Evolutionary conservation across 306 rosid genomes (phyloP).

Genomic region (Crotalaria pallida): DNA sequence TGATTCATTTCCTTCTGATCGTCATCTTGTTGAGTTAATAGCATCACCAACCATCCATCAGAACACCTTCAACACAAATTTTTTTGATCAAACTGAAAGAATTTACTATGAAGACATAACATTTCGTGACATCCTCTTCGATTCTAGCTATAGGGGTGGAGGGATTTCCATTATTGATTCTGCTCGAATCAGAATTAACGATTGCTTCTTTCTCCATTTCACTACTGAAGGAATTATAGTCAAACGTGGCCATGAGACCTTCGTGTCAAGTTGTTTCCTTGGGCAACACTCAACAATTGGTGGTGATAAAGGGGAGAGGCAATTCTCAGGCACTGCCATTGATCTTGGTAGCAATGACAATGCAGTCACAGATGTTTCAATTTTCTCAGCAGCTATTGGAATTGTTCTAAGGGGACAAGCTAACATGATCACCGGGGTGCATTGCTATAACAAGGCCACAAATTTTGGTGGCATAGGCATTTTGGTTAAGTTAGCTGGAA

Average conservation of each 20-base stretch:
- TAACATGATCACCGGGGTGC: conserved; percentile 51
- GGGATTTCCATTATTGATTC: conserved; percentile 48
- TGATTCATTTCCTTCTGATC: conserved; percentile 41
- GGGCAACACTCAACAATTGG: conserved; percentile 62
- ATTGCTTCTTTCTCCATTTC: conserved; percentile 63
- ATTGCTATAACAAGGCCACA: conserved; percentile 61
- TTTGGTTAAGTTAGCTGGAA: conserved; percentile 36
- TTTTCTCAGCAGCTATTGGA: conserved; percentile 44
- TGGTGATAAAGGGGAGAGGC: conserved; percentile 35
- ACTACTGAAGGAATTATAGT: conserved; percentile 51
- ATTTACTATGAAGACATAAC: conserved; percentile 65
- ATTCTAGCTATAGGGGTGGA: conserved; percentile 44
- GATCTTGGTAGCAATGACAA: conserved; percentile 52
- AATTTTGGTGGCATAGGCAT: conserved; percentile 59
- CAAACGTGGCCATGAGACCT: conserved; percentile 48
- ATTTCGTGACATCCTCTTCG: conserved; percentile 49
- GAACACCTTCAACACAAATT: not conserved
- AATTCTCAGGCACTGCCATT: conserved; percentile 45
- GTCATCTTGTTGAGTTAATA: conserved; percentile 47
- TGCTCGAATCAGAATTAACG: conserved; percentile 43
- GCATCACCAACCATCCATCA: conserved; percentile 7
- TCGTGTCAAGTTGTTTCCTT: conserved; percentile 42
- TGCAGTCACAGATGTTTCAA: conserved; percentile 37
- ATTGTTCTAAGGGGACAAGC: conserved; percentile 59
- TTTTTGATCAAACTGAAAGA: conserved; percentile 15